Evolutionary conservation across 495 filamentous ascomycete genomes (phyloP).

Genomic region (Choiromyces venosus): DNA sequence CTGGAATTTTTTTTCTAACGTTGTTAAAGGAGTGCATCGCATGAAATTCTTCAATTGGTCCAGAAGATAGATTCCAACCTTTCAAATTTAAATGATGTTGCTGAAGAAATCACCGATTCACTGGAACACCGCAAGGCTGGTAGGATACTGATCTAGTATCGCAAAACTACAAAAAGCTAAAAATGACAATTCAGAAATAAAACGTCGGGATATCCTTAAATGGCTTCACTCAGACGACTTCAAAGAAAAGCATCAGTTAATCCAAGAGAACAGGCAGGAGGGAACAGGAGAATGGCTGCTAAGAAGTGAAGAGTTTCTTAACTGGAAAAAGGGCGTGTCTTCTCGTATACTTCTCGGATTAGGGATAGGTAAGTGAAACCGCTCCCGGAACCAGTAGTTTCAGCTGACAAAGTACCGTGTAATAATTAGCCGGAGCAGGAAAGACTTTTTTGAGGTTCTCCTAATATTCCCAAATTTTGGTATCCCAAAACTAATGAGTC

Average conservation of each 20-base stretch:
- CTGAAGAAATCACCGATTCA: not conserved
- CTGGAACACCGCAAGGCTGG: not conserved
- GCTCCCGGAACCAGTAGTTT: not conserved
- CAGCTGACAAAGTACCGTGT: constrained; percentile 7
- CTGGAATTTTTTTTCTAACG: not conserved
- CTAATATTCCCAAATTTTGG: not conserved
- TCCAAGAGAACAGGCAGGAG: constrained; percentile 15
- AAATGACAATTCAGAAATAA: not conserved
- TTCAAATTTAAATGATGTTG: not conserved
- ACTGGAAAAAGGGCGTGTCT: constrained; percentile 7
- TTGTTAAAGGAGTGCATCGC: not conserved
- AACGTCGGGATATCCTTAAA: constrained; percentile 7
- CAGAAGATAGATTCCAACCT: not conserved
- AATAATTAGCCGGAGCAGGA: constrained; percentile 21
- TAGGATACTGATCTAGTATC: not conserved
- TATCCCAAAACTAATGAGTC: not conserved
- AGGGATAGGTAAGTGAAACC: constrained; percentile 24
- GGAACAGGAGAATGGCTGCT: constrained; percentile 25
- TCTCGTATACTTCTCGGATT: constrained; percentile 21
- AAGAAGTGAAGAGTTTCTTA: constrained; percentile 8
- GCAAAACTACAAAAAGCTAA: not conserved
- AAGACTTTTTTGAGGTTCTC: constrained; percentile 29
- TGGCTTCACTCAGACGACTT: constrained; percentile 22
- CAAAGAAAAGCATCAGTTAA: constrained; percentile 15
- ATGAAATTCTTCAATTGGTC: not conserved